These are phyloP conservation scores for Linnemannia hyalina DNA, from an alignment of 192 early-diverging fungal species.

Conservation along the genomic window DNA sequence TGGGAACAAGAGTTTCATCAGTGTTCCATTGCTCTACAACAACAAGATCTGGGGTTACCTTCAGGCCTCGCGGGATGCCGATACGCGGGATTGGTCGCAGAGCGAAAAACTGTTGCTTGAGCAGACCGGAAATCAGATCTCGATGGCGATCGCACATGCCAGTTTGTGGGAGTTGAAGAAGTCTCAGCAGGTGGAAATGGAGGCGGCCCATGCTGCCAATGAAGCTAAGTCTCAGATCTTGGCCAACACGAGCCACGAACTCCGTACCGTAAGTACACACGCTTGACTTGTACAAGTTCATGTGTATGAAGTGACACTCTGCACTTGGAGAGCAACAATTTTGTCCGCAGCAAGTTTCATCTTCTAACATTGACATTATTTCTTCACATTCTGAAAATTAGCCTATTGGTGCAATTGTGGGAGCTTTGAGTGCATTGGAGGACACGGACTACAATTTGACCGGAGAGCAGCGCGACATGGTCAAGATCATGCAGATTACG, in stretches of 20 bases:
- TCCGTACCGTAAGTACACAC: conserved; percentile 39
- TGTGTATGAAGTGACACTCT: neutral
- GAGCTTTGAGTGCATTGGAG: conserved; percentile 57
- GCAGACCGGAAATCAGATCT: conserved; percentile 58
- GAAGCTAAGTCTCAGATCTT: conserved; percentile 59
- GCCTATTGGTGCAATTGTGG: conserved; percentile 59
- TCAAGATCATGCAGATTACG: conserved; percentile 59
- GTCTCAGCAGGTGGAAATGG: conserved; percentile 58
- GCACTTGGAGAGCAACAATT: neutral
- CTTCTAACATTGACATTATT: neutral
- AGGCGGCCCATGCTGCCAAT: conserved; percentile 56
- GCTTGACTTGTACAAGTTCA: neutral
- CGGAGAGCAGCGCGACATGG: conserved; percentile 58
- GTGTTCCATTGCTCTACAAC: conserved; percentile 44
- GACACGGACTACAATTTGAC: conserved; percentile 51
- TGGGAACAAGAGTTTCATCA: conserved; percentile 43
- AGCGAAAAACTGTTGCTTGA: conserved; percentile 58
- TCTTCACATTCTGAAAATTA: neutral
- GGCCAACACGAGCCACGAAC: conserved; percentile 57
- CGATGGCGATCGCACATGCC: conserved; percentile 57
- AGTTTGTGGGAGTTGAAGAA: conserved; percentile 55
- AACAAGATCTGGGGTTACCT: conserved; percentile 56
- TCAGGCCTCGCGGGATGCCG: conserved; percentile 31
- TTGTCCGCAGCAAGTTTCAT: neutral
- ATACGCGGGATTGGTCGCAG: conserved; percentile 42